Evolutionary conservation across 345 rosid species (phyloP), one percentile per base, ranked within the genome.

Genomic region (Ricinus communis): DNA sequence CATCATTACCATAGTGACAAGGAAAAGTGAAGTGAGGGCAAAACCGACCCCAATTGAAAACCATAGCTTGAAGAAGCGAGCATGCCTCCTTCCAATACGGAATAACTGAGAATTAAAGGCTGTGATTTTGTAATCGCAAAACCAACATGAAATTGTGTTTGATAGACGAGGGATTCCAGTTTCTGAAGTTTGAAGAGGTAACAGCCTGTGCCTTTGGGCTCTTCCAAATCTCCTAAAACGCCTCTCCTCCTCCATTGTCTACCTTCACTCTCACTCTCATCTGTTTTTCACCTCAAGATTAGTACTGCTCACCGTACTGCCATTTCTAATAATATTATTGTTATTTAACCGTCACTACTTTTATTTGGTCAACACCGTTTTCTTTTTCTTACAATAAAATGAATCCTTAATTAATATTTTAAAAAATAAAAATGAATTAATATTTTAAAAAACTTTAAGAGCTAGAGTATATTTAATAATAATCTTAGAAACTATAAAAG

Each of bases 41-140:
- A 92, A 91, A 24, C 93, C 96, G 52, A 88, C 82, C 18, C 99
- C 99, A 18, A 92, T 69, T 11, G 99, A 87, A 70, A 95, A 95
- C 99, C 97, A 95, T 24, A 82, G 25, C 63, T 58, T 74, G 24
- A 91, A 51, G 53, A 46, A 66, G 51, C 76, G 31, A 82, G 93
- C 82, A 55, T 86, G 81, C 63, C 80, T 77, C n/a, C 85, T 76
- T 67, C 97, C 97, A 45, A 92, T 62, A 41, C 84, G 86, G 71
- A 70, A 87, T n/a, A 92, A 77, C 28, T 83, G 74, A 41, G 73
- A 79, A 56, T 88, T 88, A 19, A 85, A 74, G 28, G 62, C 71
- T 3, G 75, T 68, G 69, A 89, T 76, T 65, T 86, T 90, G 76
- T 76, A 80, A 56, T 90, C 96, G 66, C 96, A 88, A 75, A 86